A percentile compares a stretch with the other conserved stretches of the same genome.
Conservation (phyloP, 257 asterid genomes). For the Parsonsia alboflavescens region DNA sequence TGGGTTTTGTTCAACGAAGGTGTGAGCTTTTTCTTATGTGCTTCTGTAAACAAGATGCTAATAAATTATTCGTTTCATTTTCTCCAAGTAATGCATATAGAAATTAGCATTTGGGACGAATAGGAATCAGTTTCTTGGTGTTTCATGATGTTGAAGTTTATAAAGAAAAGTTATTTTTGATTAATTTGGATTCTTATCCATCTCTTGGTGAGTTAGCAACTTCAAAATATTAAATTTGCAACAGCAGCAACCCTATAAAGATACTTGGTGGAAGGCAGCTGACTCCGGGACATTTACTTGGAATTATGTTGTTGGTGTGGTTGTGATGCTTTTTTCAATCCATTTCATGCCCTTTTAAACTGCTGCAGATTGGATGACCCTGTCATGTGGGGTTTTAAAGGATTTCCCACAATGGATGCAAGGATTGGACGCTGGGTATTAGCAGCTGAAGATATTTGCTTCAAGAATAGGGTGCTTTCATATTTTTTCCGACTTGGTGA, state of each 20-base stretch:
- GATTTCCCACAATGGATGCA: slow-evolving; percentile 65
- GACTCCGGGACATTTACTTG: background rate
- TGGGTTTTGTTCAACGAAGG: background rate
- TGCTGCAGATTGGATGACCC: slow-evolving; percentile 92
- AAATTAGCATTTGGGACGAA: background rate
- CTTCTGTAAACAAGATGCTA: background rate
- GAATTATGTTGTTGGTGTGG: background rate
- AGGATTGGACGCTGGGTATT: slow-evolving; percentile 84
- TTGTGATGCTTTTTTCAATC: background rate
- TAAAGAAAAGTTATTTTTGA: background rate
- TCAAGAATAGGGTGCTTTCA: slow-evolving; percentile 62
- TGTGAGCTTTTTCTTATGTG: background rate
- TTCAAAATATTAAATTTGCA: background rate
- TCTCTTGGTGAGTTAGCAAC: background rate
- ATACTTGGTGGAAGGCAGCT: background rate
- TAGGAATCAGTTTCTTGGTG: background rate
- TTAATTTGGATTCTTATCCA: background rate
- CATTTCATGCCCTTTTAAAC: background rate
- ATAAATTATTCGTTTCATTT: background rate
- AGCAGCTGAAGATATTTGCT: slow-evolving; percentile 96
- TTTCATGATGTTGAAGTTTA: background rate
- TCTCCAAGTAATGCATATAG: background rate
- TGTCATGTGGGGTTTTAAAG: slow-evolving; percentile 84
- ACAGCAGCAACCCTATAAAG: background rate
- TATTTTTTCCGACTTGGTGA: slow-evolving; percentile 85